phyloP scores from a whole-genome alignment of 176 grass and related monocot genomes.

The Cenchrus americanus region DNA sequence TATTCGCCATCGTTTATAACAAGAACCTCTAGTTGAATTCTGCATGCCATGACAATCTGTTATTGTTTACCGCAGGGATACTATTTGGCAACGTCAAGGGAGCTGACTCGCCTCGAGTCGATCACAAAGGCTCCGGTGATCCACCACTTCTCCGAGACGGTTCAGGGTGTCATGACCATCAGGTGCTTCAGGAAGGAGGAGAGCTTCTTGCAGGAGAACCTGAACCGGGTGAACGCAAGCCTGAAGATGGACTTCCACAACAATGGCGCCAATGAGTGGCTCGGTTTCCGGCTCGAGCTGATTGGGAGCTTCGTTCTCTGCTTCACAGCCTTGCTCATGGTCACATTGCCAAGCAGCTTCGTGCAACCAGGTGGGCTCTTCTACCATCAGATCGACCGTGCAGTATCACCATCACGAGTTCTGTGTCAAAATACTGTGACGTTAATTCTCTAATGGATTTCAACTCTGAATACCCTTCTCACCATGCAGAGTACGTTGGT shows the following conservation, averaged over 20 bases:
- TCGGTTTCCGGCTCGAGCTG: constrained; percentile 86
- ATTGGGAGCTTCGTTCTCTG: constrained; percentile 84
- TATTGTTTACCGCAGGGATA: constrained; percentile 52
- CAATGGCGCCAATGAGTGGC: constrained; percentile 97
- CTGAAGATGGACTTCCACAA: constrained; percentile 97
- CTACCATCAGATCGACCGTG: background rate
- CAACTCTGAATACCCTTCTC: background rate
- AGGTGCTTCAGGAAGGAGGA: constrained; percentile 88
- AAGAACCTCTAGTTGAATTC: background rate
- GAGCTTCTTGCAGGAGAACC: constrained; percentile 72
- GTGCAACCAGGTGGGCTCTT: constrained; percentile 71
- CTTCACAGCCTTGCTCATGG: constrained; percentile 85
- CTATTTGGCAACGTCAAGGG: constrained; percentile 84
- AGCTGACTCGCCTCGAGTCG: constrained; percentile 88
- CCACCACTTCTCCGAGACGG: constrained; percentile 98
- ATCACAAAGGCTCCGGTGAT: constrained; percentile 99
- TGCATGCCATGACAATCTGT: background rate
- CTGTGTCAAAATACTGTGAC: background rate
- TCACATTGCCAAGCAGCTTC: constrained; percentile 75
- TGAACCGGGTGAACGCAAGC: constrained; percentile 86
- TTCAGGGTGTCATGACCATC: constrained; percentile 90
- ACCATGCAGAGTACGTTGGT: constrained; percentile 84
- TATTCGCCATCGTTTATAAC: too few species aligned
- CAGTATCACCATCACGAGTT: background rate
- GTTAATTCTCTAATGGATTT: background rate